Percentiles rank a stretch among this genome's conserved stretches.
Evolutionary conservation across 208 protist genomes (phyloP).

Genomic region (Trypanosoma rangeli): DNA sequence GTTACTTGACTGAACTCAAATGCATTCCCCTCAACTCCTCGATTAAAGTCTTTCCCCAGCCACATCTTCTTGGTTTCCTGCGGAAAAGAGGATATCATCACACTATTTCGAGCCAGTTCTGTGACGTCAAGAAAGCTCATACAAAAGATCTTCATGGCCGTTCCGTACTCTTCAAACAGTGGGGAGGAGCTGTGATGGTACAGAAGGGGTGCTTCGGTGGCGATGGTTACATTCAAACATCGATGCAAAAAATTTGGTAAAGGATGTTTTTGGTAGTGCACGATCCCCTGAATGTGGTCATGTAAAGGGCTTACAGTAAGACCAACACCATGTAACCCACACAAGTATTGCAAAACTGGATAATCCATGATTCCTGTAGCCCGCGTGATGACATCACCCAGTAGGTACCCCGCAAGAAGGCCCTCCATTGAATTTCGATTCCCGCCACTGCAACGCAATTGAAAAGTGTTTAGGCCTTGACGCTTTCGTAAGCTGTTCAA

Average conservation of each 20-base stretch:
- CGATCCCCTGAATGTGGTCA: constrained; percentile 96
- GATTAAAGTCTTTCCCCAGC: constrained; percentile 74
- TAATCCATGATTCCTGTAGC: constrained; percentile 93
- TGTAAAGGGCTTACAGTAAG: constrained; percentile 96
- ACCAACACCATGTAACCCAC: constrained; percentile 95
- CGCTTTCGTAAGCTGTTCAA: constrained; percentile 93
- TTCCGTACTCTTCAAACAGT: constrained; percentile 90
- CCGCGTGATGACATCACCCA: constrained; percentile 95
- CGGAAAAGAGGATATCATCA: constrained; percentile 86
- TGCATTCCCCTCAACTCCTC: constrained; percentile 63
- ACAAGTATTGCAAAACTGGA: constrained; percentile 97
- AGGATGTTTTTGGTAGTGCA: constrained; percentile 93
- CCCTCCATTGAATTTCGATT: constrained; percentile 87
- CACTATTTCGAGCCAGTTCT: constrained; percentile 88
- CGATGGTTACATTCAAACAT: constrained; percentile 96
- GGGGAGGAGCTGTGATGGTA: constrained; percentile 86
- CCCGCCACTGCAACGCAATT: constrained; percentile 93
- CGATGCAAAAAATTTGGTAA: constrained; percentile 94
- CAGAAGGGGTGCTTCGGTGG: constrained; percentile 95
- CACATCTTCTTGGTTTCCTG: constrained; percentile 69
- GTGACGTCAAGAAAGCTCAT: constrained; percentile 86
- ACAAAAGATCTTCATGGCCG: constrained; percentile 84
- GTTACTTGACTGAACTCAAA: constrained; percentile 85
- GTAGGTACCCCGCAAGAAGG: constrained; percentile 93
- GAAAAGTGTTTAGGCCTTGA: constrained; percentile 75